phyloP scores from a whole-genome alignment of 768 basidiomycete species.

The Pisolithus orientalis region DNA sequence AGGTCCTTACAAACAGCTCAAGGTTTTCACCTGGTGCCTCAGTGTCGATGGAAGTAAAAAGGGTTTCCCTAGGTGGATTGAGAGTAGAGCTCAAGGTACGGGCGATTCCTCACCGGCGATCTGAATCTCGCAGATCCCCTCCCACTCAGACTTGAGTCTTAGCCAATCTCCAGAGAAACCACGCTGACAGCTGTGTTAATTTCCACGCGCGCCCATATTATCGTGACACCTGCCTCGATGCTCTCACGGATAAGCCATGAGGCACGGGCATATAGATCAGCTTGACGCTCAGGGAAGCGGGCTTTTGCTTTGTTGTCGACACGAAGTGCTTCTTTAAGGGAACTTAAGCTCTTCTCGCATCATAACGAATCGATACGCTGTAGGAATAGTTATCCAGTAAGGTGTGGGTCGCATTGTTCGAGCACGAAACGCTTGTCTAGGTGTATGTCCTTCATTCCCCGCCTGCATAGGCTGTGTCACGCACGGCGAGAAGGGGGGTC shows the following conservation, averaged over 20 bases:
- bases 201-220: conserved; percentile 65
- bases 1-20: conserved; percentile 38
- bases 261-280: conserved; percentile 48
- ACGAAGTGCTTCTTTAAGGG: conserved; percentile 49
- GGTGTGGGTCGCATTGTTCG: conserved; percentile 44
- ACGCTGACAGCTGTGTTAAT: conserved; percentile 50
- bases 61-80: conserved; percentile 39
- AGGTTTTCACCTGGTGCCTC: conserved; percentile 39
- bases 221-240: conserved; percentile 54
- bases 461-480: conserved; percentile 16
- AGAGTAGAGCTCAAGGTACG: background rate
- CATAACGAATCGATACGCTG: background rate
- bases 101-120: conserved; percentile 40
- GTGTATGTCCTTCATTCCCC: conserved; percentile 40
- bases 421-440: conserved; percentile 67
- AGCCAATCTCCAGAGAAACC: conserved; percentile 48
- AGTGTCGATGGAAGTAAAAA: conserved; percentile 35
- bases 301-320: conserved; percentile 49
- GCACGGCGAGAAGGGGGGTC: background rate
- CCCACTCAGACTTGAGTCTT: conserved; percentile 39
- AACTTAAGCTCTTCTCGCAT: conserved; percentile 26
- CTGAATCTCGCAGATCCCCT: conserved; percentile 46
- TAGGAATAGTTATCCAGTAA: conserved; percentile 41
- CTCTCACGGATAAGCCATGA: conserved; percentile 50
- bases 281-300: conserved; percentile 34